These are phyloP conservation scores for Ascochyta lentis DNA, from an alignment of 2,329 filamentous ascomycete genomes.

Conservation along the genomic window DNA sequence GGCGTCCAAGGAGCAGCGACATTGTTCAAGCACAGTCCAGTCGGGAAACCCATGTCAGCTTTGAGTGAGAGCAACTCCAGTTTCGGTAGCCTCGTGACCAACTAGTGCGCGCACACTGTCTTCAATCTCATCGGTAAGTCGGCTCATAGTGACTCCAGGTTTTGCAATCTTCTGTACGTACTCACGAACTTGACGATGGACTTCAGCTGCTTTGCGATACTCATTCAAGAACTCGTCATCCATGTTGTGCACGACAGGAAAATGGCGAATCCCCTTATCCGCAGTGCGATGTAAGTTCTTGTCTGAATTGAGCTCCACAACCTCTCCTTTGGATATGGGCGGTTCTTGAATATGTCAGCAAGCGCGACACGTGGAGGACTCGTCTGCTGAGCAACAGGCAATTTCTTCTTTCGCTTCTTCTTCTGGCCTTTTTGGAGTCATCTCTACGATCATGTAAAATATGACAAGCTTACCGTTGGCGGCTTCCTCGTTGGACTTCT, in stretches of 20 bases:
- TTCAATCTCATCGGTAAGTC: slow-evolving; percentile 84
- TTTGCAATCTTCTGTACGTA: slow-evolving; percentile 79
- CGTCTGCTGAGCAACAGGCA: slow-evolving; percentile 65
- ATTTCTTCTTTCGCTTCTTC: slow-evolving; percentile 73
- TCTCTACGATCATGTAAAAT: neutral
- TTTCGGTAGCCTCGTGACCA: slow-evolving; percentile 74
- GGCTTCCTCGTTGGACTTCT: slow-evolving; percentile 34
- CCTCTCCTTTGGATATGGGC: slow-evolving; percentile 77
- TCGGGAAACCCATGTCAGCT: slow-evolving; percentile 85
- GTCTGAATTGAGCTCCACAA: slow-evolving; percentile 65
- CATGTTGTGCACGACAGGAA: slow-evolving; percentile 68
- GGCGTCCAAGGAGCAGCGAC: slow-evolving; percentile 85
- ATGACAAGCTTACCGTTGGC: slow-evolving; percentile 13
- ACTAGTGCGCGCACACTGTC: slow-evolving; percentile 76
- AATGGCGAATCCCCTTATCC: slow-evolving; percentile 79
- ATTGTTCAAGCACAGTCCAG: slow-evolving; percentile 81
- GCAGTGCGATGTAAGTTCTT: slow-evolving; percentile 81
- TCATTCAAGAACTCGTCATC: slow-evolving; percentile 77
- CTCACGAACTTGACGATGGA: slow-evolving; percentile 83
- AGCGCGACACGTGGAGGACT: slow-evolving; percentile 75
- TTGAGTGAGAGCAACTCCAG: slow-evolving; percentile 78
- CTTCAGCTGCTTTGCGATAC: slow-evolving; percentile 84
- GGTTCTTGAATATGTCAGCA: slow-evolving; percentile 71
- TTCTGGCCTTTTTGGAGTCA: slow-evolving; percentile 60
- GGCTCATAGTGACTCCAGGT: slow-evolving; percentile 76